Conservation (phyloP, 192 early-diverging fungal species). For the Backusella tarrabulga region DNA sequence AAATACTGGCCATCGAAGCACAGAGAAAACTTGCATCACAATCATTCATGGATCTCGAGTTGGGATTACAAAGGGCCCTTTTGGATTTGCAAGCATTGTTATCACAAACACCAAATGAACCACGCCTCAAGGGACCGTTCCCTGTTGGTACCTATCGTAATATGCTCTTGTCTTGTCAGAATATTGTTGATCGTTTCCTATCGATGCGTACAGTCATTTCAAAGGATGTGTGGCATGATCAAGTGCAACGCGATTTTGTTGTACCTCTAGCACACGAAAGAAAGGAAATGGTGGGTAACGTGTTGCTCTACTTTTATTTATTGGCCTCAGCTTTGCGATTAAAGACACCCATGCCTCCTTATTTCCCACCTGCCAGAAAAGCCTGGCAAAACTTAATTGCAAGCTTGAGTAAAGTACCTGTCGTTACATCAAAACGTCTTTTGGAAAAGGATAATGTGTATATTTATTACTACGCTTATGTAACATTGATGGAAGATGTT, state of each 20-base stretch:
- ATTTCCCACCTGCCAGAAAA: constrained; percentile 68
- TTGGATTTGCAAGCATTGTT: constrained; percentile 63
- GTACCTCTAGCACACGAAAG: constrained; percentile 57
- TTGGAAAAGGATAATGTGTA: constrained; percentile 60
- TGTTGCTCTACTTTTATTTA: constrained; percentile 76
- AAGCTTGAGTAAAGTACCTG: constrained; percentile 58
- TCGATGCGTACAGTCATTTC: constrained; percentile 72
- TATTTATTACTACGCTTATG: constrained; percentile 81
- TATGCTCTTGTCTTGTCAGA: constrained; percentile 72
- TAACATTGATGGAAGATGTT: constrained; percentile 74
- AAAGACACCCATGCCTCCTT: constrained; percentile 81
- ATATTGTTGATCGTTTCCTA: constrained; percentile 74
- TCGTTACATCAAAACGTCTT: constrained; percentile 41
- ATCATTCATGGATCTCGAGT: constrained; percentile 71
- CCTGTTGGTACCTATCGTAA: constrained; percentile 62
- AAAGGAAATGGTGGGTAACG: constrained; percentile 68
- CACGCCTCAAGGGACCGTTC: constrained; percentile 79
- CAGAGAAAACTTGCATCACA: constrained; percentile 36
- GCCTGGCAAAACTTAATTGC: constrained; percentile 59
- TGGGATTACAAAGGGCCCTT: constrained; percentile 64
- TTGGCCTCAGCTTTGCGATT: constrained; percentile 79
- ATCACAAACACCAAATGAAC: constrained; percentile 74
- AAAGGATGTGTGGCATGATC: constrained; percentile 51
- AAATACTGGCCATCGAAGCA: constrained; percentile 15
- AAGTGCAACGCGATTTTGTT: constrained; percentile 60